These are phyloP conservation scores for Stemphylium vesicarium DNA, from an alignment of 2,329 filamentous ascomycete genomes.

Conservation along the genomic window DNA sequence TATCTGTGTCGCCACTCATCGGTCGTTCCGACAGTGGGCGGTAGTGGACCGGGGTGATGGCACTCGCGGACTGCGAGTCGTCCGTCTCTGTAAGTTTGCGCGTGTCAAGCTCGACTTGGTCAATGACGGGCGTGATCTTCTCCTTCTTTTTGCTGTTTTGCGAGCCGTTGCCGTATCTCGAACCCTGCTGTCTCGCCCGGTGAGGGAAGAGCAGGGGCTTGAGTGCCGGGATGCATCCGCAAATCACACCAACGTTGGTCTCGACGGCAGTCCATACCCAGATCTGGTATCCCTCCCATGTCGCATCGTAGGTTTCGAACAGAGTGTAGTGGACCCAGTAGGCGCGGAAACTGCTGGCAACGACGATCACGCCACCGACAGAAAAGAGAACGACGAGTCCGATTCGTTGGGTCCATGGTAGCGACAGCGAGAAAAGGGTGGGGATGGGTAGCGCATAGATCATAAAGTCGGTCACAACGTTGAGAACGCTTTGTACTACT, in stretches of 20 bases:
- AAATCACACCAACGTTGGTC: conserved; percentile 53
- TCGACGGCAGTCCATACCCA: conserved; percentile 55
- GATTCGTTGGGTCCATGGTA: conserved; percentile 53
- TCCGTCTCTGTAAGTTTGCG: conserved; percentile 37
- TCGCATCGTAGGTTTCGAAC: conserved; percentile 54
- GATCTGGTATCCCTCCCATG: conserved; percentile 53
- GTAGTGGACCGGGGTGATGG: conserved; percentile 24
- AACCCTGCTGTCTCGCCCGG: conserved; percentile 38
- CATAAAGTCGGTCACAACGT: conserved; percentile 55
- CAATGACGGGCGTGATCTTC: conserved; percentile 41
- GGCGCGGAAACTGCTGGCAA: conserved; percentile 55
- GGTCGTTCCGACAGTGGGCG: conserved; percentile 32
- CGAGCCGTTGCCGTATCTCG: conserved; percentile 41
- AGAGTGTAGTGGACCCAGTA: conserved; percentile 57
- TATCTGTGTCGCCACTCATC: conserved; percentile 44
- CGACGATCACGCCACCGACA: conserved; percentile 54
- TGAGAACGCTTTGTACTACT: conserved; percentile 52
- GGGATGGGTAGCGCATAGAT: conserved; percentile 56
- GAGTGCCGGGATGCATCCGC: conserved; percentile 53
- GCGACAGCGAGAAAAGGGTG: conserved; percentile 53
- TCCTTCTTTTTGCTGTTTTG: conserved; percentile 39
- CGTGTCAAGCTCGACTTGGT: conserved; percentile 45
- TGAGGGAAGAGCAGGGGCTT: conserved; percentile 50
- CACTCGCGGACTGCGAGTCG: conserved; percentile 32
- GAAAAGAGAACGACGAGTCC: conserved; percentile 53